Conservation (phyloP, 139 green algal species). For the Auxenochlorella protothecoides region DNA sequence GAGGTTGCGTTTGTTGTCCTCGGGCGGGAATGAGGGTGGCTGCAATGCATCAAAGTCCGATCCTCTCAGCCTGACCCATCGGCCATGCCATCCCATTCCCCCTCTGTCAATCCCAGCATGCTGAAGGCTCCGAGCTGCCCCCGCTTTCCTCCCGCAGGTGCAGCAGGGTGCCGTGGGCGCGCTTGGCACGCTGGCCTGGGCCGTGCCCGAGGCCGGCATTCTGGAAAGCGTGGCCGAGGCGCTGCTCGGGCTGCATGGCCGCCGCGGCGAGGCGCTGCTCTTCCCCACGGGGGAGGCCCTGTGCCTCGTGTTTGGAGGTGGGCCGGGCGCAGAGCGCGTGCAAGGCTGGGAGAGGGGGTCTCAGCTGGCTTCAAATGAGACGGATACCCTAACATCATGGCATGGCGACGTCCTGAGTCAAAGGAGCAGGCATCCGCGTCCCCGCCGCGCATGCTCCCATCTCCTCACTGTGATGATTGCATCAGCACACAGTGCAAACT, state of each 20-base stretch:
- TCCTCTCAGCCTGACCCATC: no score
- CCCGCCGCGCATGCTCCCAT: not conserved
- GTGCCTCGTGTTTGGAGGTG: conserved; percentile 59
- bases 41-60: no score
- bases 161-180: not conserved
- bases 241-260: conserved; percentile 31
- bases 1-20: no score
- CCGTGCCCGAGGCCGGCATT: not conserved
- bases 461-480: not conserved
- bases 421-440: no score
- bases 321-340: not conserved
- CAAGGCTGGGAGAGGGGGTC: no score
- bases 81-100: no score
- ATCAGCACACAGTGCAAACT: not conserved
- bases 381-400: no score
- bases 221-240: conserved; percentile 13
- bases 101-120: no score
- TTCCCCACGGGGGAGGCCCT: conserved; percentile 75
- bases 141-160: not conserved
- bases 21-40: no score
- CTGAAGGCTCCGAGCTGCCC: no score
- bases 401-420: not conserved
- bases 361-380: no score
- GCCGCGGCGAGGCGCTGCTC: conserved; percentile 58
- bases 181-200: not conserved